Base-by-base conservation (phyloP, 2,329 filamentous ascomycete genomes). In the Eutypella sp. region DNA sequence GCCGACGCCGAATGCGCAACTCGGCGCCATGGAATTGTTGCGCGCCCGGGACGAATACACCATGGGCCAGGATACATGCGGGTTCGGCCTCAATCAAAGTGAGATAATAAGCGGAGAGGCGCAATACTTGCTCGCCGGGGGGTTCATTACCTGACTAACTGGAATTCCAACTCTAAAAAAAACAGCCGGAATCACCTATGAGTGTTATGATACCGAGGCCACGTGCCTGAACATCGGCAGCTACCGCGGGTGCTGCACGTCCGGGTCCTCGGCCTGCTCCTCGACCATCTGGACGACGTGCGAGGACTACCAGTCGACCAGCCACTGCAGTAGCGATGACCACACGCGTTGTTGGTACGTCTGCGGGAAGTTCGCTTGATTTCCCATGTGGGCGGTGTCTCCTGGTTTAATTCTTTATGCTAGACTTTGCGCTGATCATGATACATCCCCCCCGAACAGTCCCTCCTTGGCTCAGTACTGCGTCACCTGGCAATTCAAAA, bases 21-120 rank as follows among this genome's bases (percentile, higher is more conserved):
- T 40, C 31, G 49, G 42, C 34, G 46, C 53, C 9, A 34, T 22
- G 4, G 47, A 55, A 11, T 37, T 52, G 29, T 18, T 49, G 13
- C 43, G 34, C 41, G 47, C 51, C 3, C 43, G 47, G 13, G 47
- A 38, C 18, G n/a, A n/a, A n/a, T 52, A 44, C 24, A 40, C 29
- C 11, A 47, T 55, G 47, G 49, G 47, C 9, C 51, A 52, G 16
- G 49, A 53, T 42, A 55, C 47, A 5, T 53, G 53, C 25, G 53
- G 53, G 10, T 55, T 52, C 40, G 53, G 51, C 25, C 41, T 45
- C 16, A 41, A 44, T 10, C 25, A 55, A 27, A 11, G 44, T 53
- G 44, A 25, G 44, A 18, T 40, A n/a, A 18, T 38, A 18, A 20
- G 2, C 18, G n/a, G 34, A 10, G 34, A 15, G 16, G 11, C n/a